phyloP scores from a whole-genome alignment of 1,284 basidiomycete species.

The Austroboletus novae-zelandiae region DNA sequence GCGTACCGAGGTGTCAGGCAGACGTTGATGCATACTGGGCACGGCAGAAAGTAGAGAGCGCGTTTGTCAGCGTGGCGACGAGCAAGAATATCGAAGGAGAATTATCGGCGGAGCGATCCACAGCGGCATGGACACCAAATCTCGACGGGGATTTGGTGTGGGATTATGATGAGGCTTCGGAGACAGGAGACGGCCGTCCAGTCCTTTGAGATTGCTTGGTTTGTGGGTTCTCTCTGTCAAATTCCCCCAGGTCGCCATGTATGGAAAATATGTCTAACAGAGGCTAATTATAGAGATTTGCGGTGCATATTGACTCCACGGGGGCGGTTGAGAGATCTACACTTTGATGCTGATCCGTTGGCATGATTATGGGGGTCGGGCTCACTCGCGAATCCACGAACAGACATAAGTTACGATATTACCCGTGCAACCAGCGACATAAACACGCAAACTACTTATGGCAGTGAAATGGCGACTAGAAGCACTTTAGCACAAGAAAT shows the following conservation, averaged over 20 bases:
- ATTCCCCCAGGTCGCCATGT: slow-evolving; percentile 23
- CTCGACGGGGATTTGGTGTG: slow-evolving; percentile 29
- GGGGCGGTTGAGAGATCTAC: slow-evolving; percentile 26
- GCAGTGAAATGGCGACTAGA: slow-evolving; percentile 12
- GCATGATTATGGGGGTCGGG: slow-evolving; percentile 13
- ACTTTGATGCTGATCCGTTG: slow-evolving; percentile 29
- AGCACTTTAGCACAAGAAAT: slow-evolving; percentile 36
- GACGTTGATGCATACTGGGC: slow-evolving; percentile 39
- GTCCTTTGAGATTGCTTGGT: slow-evolving; percentile 22
- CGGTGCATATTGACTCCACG: slow-evolving; percentile 6
- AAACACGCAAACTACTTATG: slow-evolving; percentile 19
- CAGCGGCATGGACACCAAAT: slow-evolving; percentile 37
- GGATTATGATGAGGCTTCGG: slow-evolving; percentile 24
- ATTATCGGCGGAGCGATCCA: slow-evolving; percentile 48
- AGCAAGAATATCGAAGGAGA: slow-evolving; percentile 20
- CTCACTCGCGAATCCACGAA: slow-evolving; percentile 12
- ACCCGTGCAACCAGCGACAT: slow-evolving; percentile 15
- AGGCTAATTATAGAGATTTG: slow-evolving; percentile 27
- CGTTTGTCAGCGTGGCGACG: slow-evolving; percentile 27
- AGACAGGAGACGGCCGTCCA: slow-evolving; percentile 15
- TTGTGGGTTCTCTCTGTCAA: slow-evolving; percentile 15
- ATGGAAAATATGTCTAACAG: slow-evolving; percentile 15
- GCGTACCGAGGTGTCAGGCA: slow-evolving; percentile 25
- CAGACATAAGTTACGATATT: slow-evolving; percentile 22
- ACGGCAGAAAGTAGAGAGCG: slow-evolving; percentile 26